A percentile compares a stretch with the other conserved stretches of the same genome.
Conservation (phyloP, 2,329 filamentous ascomycete genomes). For the Calcarisporium arbuscula region DNA sequence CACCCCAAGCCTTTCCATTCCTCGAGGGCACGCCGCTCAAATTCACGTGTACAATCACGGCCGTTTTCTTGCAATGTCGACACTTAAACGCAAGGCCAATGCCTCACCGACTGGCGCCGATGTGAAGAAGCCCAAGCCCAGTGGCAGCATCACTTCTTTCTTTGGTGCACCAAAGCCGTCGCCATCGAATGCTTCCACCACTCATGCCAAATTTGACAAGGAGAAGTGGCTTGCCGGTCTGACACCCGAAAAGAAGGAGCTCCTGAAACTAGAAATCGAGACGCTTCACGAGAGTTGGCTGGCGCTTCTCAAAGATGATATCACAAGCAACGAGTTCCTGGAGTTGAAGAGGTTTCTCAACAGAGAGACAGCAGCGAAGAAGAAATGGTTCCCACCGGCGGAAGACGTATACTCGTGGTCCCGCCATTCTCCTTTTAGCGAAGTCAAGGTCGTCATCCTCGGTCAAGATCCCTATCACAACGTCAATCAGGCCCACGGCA, state of each 20-base stretch:
- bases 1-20: too few species aligned
- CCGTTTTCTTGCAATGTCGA: too few species aligned
- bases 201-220: constrained; percentile 69
- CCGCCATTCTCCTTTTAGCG: constrained; percentile 80
- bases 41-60: too few species aligned
- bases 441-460: constrained; percentile 86
- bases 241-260: constrained; percentile 70
- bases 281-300: constrained; percentile 92
- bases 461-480: constrained; percentile 99
- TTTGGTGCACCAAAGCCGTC: constrained; percentile 64
- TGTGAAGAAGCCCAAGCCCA: constrained; percentile 65
- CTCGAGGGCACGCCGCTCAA: too few species aligned
- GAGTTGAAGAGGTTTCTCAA: constrained; percentile 83
- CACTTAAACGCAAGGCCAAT: constrained; percentile 61
- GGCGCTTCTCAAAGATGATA: constrained; percentile 78
- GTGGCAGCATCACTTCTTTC: constrained; percentile 82
- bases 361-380: constrained; percentile 64
- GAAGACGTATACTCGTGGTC: constrained; percentile 97
- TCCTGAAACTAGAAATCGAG: constrained; percentile 85
- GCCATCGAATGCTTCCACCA: constrained; percentile 18
- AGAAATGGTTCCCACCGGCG: constrained; percentile 79
- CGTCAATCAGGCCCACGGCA: constrained; percentile 87
- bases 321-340: constrained; percentile 73
- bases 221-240: constrained; percentile 79
- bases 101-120: constrained; percentile 37